Evolutionary conservation across 176 grass and related monocot species (phyloP), one percentile per base, ranked within the genome.

Genomic region (Typha latifolia): DNA sequence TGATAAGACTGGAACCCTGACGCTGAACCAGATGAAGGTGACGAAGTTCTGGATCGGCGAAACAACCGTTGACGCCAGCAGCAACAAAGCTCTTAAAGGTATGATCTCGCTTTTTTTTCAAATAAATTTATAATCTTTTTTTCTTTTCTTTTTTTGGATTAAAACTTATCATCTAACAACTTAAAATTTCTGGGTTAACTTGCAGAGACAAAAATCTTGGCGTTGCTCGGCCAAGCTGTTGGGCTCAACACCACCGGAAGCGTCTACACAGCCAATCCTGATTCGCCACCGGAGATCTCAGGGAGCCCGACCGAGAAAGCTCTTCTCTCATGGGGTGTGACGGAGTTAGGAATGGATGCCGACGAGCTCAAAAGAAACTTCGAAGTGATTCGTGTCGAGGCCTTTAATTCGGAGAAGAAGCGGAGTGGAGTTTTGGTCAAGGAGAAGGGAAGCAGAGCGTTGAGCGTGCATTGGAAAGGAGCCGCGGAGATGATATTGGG

Each of bases 301-400:
- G 93, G 88, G 3, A 92, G 88, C 70, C 88, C 93, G 7, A 97
- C 93, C n/a, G 93, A 97, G 78, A 97, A 92, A 70, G 93, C 93
- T 1, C 76, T 97, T 62, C 93, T 97, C 49, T 77, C 78, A 0
- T 97, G 93, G 93, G 85, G 88, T 2, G 67, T 89, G 5, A n/a
- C 7, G 22, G 77, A 82, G 22, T 72, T 97, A 14, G 48, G 51
- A 27, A 84, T 97, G 89, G 81, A 89, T 63, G 49, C 49, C 11
- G 59, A 71, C 2, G 47, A 59, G 4, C 5, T 92, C 14, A 87
- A 76, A 70, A 61, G 72, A 50, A 48, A 29, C 50, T 84, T 66
- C 74, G 81, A 78, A 72, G 72, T 97, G 29, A 1, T 97, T 47
- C 81, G 62, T 72, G 83, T 97, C 2, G 85, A 97, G 83, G 85